These are phyloP conservation scores for Xylaria sp. DNA, from an alignment of 2,329 filamentous ascomycete genomes.

Conservation along the genomic window DNA sequence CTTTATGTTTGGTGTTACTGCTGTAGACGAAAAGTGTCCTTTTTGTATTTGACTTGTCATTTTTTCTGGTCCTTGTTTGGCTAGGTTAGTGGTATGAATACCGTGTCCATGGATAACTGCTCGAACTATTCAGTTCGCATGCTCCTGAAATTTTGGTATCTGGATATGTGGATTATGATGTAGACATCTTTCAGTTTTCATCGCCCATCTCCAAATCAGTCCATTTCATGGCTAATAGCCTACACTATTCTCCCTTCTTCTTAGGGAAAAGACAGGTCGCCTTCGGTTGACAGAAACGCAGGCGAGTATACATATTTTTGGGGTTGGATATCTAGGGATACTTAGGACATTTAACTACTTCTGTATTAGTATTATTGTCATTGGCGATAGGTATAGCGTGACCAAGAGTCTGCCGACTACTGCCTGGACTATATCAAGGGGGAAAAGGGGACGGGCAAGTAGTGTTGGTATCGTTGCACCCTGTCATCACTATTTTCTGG, in stretches of 20 bases:
- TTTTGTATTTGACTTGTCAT: too few relatives aligned
- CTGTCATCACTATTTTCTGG: not conserved
- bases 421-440: too few relatives aligned
- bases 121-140: too few relatives aligned
- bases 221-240: not conserved
- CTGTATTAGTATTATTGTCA: not conserved
- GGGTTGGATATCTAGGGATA: not conserved
- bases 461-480: not conserved
- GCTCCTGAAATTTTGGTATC: too few relatives aligned
- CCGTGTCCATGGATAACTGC: too few relatives aligned
- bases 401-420: not conserved
- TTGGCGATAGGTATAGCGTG: not conserved
- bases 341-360: not conserved
- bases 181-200: not conserved
- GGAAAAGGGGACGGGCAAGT: not conserved
- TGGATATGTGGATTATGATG: not conserved
- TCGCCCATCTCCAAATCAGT: not conserved
- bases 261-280: not conserved
- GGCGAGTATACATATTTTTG: not conserved
- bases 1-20: not conserved
- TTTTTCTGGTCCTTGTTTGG: too few relatives aligned
- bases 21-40: not conserved
- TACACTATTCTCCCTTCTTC: not conserved
- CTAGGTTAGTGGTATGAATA: too few relatives aligned
- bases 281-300: not conserved